Evolutionary conservation across 73 alveolate species (phyloP).

Genomic region (Symbiodinium natans): DNA sequence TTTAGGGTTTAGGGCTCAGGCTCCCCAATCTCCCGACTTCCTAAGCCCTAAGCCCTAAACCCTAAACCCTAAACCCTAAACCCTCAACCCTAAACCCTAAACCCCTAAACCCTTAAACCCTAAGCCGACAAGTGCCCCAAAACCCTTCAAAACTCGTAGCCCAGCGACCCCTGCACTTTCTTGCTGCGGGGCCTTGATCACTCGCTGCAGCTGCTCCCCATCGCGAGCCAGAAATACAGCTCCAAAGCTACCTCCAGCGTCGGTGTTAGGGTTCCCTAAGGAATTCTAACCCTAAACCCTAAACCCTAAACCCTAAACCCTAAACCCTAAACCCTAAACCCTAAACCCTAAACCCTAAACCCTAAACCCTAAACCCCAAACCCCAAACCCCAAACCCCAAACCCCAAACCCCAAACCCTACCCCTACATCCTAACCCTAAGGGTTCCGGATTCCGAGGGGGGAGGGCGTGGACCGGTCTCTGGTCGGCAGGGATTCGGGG

Average conservation of each 20-base stretch:
- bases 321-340: background rate
- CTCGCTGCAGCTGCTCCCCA: background rate
- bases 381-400: background rate
- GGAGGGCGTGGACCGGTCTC: too few species aligned
- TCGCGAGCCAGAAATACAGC: constrained; percentile 33
- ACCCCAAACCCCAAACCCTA: too few species aligned
- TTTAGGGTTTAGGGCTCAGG: background rate
- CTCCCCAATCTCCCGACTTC: too few species aligned
- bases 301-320: background rate
- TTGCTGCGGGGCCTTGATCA: constrained; percentile 13
- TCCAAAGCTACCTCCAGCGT: constrained; percentile 36
- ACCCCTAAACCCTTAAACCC: background rate
- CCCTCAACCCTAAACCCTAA: background rate
- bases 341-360: background rate
- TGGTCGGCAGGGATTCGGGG: too few species aligned
- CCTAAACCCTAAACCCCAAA: background rate
- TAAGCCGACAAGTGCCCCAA: too few species aligned
- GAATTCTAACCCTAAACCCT: too few species aligned
- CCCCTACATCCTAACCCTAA: too few species aligned
- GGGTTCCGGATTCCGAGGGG: too few species aligned
- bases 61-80: background rate
- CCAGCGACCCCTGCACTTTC: too few species aligned
- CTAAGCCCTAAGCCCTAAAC: too few species aligned
- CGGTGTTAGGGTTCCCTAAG: background rate
- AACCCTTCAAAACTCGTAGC: too few species aligned